These are phyloP conservation scores for Akanthomyces lecanii DNA, from an alignment of 2,329 filamentous ascomycete species.

Conservation along the genomic window DNA sequence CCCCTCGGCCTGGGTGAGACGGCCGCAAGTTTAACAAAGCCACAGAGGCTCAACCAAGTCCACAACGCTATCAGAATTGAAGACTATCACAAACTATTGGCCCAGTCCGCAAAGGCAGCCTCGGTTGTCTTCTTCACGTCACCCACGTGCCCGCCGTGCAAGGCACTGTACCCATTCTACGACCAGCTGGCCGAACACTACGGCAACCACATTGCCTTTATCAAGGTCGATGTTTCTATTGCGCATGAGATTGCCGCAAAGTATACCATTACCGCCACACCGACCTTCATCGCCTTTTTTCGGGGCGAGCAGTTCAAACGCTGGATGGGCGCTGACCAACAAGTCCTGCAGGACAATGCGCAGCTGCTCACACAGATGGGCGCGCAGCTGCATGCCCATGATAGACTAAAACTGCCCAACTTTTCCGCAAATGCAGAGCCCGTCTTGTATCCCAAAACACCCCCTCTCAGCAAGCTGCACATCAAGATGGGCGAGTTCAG, in stretches of 20 bases:
- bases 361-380: conserved; percentile 71
- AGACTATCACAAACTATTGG: conserved; percentile 35
- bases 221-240: conserved; percentile 76
- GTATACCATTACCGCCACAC: conserved; percentile 71
- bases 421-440: conserved; percentile 62
- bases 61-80: conserved; percentile 50
- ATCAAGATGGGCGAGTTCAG: conserved; percentile 64
- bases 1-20: conserved; percentile 48
- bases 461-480: conserved; percentile 76
- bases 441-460: conserved; percentile 71
- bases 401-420: conserved; percentile 63
- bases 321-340: conserved; percentile 74
- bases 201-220: conserved; percentile 62
- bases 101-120: conserved; percentile 61
- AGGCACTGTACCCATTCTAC: conserved; percentile 74
- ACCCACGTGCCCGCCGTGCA: conserved; percentile 80
- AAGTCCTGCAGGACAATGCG: conserved; percentile 65
- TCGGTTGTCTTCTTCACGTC: conserved; percentile 92
- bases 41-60: conserved; percentile 40
- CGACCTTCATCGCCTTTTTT: conserved; percentile 84
- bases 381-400: conserved; percentile 71
- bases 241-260: conserved; percentile 59
- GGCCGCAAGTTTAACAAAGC: conserved; percentile 18
- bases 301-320: conserved; percentile 70
- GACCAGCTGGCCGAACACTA: conserved; percentile 74